Evolutionary conservation across 345 rosid species (phyloP).

Genomic region (Geranium rotundifolium): DNA sequence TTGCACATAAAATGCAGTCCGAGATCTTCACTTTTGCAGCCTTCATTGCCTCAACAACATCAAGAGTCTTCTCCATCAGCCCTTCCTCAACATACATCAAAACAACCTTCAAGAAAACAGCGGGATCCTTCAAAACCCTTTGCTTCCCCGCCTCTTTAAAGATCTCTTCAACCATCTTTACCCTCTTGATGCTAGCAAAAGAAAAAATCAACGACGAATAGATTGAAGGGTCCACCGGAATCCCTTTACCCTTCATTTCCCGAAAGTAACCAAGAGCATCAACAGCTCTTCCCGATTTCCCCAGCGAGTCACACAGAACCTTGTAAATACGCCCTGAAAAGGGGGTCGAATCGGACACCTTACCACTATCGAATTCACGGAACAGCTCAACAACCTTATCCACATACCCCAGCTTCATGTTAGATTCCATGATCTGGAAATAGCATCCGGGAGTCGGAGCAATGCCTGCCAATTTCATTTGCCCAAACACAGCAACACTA

Average conservation of each 20-base stretch:
- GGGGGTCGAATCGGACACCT: slow-evolving; percentile 22
- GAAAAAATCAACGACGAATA: slow-evolving; percentile 47
- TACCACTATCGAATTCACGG: slow-evolving; percentile 33
- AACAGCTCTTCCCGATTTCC: slow-evolving; percentile 46
- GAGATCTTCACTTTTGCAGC: slow-evolving; percentile 34
- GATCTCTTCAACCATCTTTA: slow-evolving; percentile 36
- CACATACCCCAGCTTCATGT: slow-evolving; percentile 32
- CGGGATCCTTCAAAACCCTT: slow-evolving; percentile 45
- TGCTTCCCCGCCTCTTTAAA: slow-evolving; percentile 52
- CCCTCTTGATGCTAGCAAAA: slow-evolving; percentile 32
- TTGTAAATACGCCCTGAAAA: slow-evolving; percentile 26
- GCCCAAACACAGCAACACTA: slow-evolving; percentile 37
- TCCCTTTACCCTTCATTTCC: slow-evolving; percentile 46
- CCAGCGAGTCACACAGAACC: slow-evolving; percentile 40
- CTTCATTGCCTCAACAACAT: slow-evolving; percentile 48
- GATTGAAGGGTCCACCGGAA: slow-evolving; percentile 28
- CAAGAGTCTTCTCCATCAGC: slow-evolving; percentile 43
- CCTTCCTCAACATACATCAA: slow-evolving; percentile 61
- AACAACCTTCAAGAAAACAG: slow-evolving; percentile 57
- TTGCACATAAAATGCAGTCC: slow-evolving; percentile 66
- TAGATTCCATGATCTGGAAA: slow-evolving; percentile 59
- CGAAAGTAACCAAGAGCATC: slow-evolving; percentile 52
- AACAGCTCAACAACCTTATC: slow-evolving; percentile 46
- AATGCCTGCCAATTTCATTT: slow-evolving; percentile 32
- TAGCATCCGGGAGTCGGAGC: slow-evolving; percentile 42